Evolutionary conservation across 2,329 filamentous ascomycete species (phyloP).

Genomic region (Colletotrichum chrysophilum): DNA sequence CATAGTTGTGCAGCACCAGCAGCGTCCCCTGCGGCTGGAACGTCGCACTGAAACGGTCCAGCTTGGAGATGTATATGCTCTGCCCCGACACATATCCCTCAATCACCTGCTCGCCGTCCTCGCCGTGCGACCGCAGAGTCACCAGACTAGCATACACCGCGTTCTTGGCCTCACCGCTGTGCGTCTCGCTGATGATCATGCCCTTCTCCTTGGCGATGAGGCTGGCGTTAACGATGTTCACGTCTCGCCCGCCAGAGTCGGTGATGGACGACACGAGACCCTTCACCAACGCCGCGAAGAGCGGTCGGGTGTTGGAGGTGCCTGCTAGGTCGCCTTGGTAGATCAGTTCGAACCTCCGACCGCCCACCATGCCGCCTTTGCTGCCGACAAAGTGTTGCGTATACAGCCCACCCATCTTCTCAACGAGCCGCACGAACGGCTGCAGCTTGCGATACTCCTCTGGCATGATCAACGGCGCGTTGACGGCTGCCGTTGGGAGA

Average conservation of each 20-base stretch:
- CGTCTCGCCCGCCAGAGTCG: slow-evolving; percentile 67
- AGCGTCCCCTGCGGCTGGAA: slow-evolving; percentile 77
- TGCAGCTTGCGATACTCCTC: slow-evolving; percentile 81
- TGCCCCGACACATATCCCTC: slow-evolving; percentile 72
- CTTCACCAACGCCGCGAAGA: slow-evolving; percentile 81
- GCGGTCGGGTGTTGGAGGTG: slow-evolving; percentile 76
- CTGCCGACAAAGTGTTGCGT: slow-evolving; percentile 71
- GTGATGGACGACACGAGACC: slow-evolving; percentile 75
- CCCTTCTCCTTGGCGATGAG: slow-evolving; percentile 79
- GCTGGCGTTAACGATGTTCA: slow-evolving; percentile 84
- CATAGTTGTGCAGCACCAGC: slow-evolving; percentile 82
- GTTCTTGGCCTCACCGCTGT: slow-evolving; percentile 65
- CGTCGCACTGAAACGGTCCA: slow-evolving; percentile 75
- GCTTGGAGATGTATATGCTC: slow-evolving; percentile 70
- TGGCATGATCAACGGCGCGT: slow-evolving; percentile 80
- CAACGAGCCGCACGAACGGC: slow-evolving; percentile 77
- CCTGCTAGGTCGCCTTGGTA: slow-evolving; percentile 78
- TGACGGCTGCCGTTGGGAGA: slow-evolving; percentile 78
- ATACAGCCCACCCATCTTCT: slow-evolving; percentile 81
- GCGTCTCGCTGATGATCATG: slow-evolving; percentile 76
- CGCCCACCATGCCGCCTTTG: slow-evolving; percentile 54
- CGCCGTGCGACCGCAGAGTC: slow-evolving; percentile 63
- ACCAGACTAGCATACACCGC: slow-evolving; percentile 74
- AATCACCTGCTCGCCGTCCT: slow-evolving; percentile 50
- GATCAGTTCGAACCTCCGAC: slow-evolving; percentile 75